Evolutionary conservation across 2,329 filamentous ascomycete genomes (phyloP).

Genomic region (Phoma sp.): DNA sequence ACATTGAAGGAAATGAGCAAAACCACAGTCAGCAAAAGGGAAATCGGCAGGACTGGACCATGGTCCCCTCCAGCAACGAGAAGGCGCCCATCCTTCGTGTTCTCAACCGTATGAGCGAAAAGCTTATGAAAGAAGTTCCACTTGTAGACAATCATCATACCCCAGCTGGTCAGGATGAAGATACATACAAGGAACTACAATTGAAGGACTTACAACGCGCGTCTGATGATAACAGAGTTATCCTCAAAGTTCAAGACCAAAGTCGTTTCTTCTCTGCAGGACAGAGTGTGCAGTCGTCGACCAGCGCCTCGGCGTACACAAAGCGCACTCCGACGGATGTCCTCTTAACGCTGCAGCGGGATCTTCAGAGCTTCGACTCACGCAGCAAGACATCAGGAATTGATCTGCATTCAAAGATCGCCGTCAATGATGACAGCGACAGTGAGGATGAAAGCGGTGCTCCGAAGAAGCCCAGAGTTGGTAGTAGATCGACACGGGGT

Average conservation of each 20-base stretch:
- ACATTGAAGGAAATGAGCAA: conserved; percentile 92
- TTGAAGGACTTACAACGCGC: conserved; percentile 81
- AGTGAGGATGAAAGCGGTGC: conserved; percentile 66
- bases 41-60: conserved; percentile 87
- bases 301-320: conserved; percentile 64
- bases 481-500: conserved; percentile 70
- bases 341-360: conserved; percentile 66
- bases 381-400: conserved; percentile 43
- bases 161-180: conserved; percentile 72
- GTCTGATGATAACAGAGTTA: conserved; percentile 75
- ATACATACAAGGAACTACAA: conserved; percentile 74
- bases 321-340: conserved; percentile 74
- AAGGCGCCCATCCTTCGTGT: conserved; percentile 89
- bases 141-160: conserved; percentile 74
- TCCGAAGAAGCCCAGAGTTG: conserved; percentile 64
- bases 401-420: conserved; percentile 68
- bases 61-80: conserved; percentile 75
- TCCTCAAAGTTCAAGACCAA: conserved; percentile 87
- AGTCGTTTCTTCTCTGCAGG: conserved; percentile 74
- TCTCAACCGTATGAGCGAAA: conserved; percentile 88
- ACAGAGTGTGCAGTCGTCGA: conserved; percentile 51
- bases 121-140: conserved; percentile 86
- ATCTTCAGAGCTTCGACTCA: conserved; percentile 59
- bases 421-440: conserved; percentile 69
- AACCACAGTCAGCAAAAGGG: conserved; percentile 87